phyloP scores from a whole-genome alignment of 208 protist genomes.

The Zelonia costaricensis region DNA sequence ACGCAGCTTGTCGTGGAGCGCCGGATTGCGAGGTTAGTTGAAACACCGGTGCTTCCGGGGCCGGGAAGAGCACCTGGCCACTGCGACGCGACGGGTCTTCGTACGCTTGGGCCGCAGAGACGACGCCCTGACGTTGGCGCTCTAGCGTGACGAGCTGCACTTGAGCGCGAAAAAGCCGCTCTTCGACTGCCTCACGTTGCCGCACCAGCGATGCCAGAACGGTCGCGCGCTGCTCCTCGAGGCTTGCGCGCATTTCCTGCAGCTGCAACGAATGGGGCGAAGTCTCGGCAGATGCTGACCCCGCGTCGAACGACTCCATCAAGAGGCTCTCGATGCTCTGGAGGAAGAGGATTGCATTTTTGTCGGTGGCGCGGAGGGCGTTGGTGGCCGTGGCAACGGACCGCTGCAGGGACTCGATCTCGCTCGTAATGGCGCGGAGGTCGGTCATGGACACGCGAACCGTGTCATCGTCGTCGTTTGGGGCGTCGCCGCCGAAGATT shows the following conservation, averaged over 20 bases:
- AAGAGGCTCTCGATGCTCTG: slow-evolving; percentile 8
- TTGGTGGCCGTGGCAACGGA: neutral
- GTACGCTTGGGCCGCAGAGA: slow-evolving; percentile 2
- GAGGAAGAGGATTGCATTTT: slow-evolving; percentile 6
- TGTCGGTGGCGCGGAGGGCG: neutral
- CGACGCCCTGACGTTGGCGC: neutral
- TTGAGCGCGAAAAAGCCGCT: slow-evolving; percentile 11
- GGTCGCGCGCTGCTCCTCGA: neutral
- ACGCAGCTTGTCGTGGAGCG: too few species aligned
- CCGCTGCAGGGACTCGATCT: neutral
- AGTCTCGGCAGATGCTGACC: neutral
- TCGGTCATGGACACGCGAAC: slow-evolving; percentile 1
- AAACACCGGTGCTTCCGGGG: too few species aligned
- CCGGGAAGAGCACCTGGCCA: too few species aligned
- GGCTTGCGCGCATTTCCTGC: slow-evolving; percentile 1
- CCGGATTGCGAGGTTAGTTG: too few species aligned
- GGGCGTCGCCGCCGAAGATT: neutral
- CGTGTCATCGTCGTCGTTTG: neutral
- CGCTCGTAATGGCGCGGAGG: neutral
- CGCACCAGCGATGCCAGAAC: slow-evolving; percentile 11
- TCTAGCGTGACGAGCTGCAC: slow-evolving; percentile 12
- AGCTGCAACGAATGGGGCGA: neutral
- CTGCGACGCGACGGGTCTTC: neutral
- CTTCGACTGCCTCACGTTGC: slow-evolving; percentile 5
- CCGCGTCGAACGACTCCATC: slow-evolving; percentile 8